Conservation (phyloP, 768 basidiomycete species). For the Dacryopinax primogenitus region DNA sequence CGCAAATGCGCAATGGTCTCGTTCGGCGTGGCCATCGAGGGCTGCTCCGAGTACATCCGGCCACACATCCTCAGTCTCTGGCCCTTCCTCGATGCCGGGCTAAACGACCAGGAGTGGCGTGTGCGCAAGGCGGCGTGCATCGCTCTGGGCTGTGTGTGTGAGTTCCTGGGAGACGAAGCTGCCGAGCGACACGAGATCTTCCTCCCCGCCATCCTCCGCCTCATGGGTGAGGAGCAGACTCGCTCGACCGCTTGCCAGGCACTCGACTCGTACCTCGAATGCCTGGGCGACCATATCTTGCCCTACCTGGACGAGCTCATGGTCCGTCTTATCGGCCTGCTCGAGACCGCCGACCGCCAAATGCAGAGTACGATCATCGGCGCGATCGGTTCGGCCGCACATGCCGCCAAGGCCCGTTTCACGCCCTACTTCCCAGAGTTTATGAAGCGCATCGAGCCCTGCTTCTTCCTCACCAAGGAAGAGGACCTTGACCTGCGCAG, state of each 20-base stretch:
- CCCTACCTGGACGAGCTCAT: slow-evolving; percentile 89
- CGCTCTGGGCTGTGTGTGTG: slow-evolving; percentile 89
- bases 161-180: slow-evolving; percentile 93
- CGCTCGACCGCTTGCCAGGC: slow-evolving; percentile 93
- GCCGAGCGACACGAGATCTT: slow-evolving; percentile 64
- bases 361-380: slow-evolving; percentile 94
- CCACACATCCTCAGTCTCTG: slow-evolving; percentile 76
- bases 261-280: slow-evolving; percentile 90
- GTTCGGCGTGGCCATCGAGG: slow-evolving; percentile 90
- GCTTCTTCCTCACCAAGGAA: slow-evolving; percentile 71
- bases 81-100: slow-evolving; percentile 83
- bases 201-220: slow-evolving; percentile 83
- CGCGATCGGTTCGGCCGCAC: slow-evolving; percentile 94
- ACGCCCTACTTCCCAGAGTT: slow-evolving; percentile 87
- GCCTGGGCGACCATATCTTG: slow-evolving; percentile 71
- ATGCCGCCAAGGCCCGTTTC: slow-evolving; percentile 85
- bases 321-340: slow-evolving; percentile 77
- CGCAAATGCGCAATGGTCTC: slow-evolving; percentile 92
- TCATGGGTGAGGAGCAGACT: slow-evolving; percentile 74
- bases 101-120: slow-evolving; percentile 65
- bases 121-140: slow-evolving; percentile 95
- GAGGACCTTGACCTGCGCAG: slow-evolving; percentile 92
- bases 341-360: slow-evolving; percentile 71
- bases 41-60: slow-evolving; percentile 95
- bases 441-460: slow-evolving; percentile 76